A percentile compares a stretch with the other conserved stretches of the same genome.
Evolutionary conservation across 371 early-diverging fungal species (phyloP).

Genomic region (Circinella umbellata): DNA sequence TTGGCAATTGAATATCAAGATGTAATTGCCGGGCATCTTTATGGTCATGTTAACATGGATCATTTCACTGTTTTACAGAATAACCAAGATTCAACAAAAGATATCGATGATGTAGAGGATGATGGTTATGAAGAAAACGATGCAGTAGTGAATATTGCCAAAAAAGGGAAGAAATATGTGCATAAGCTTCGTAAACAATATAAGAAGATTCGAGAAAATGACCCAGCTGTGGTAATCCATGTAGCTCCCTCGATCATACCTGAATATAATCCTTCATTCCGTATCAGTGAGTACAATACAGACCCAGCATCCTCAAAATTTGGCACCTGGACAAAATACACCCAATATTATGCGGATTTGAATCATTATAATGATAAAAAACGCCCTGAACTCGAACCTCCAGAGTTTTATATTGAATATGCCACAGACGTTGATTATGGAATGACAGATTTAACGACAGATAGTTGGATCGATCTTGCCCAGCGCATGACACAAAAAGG

Average conservation of each 20-base stretch:
- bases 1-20: constrained; percentile 62
- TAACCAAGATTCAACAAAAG: background rate
- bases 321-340: constrained; percentile 34
- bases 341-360: constrained; percentile 33
- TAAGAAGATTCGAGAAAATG: constrained; percentile 5
- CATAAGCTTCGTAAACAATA: constrained; percentile 25
- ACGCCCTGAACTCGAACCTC: constrained; percentile 3
- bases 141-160: no score
- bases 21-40: constrained; percentile 69
- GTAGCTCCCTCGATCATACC: constrained; percentile 75
- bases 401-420: constrained; percentile 54
- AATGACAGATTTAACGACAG: constrained; percentile 55
- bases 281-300: constrained; percentile 60
- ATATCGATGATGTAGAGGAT: constrained; percentile 3
- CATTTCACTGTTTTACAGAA: constrained; percentile 46
- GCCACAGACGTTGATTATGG: constrained; percentile 54
- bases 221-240: constrained; percentile 48
- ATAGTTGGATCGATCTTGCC: constrained; percentile 51
- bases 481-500: constrained; percentile 27
- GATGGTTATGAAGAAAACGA: no score
- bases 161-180: constrained; percentile 6
- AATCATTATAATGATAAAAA: constrained; percentile 26
- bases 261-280: constrained; percentile 68
- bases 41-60: constrained; percentile 81
- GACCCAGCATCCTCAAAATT: constrained; percentile 8